phyloP scores from a whole-genome alignment of 768 basidiomycete genomes.

The Serendipita sp. region DNA sequence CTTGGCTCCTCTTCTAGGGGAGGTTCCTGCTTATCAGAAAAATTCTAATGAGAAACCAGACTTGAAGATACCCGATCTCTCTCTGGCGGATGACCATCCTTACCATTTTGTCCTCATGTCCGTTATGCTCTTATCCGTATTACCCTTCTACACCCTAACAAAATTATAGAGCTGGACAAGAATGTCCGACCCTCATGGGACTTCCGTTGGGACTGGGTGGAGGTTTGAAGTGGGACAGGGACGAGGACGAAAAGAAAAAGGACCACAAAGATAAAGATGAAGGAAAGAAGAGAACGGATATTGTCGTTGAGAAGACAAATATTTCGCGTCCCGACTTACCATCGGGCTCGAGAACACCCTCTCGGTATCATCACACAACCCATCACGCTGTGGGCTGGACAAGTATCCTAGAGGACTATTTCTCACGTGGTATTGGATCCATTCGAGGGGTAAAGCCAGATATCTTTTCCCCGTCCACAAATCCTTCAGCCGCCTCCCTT shows the following conservation, averaged over 20 bases:
- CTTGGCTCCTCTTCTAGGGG: slow-evolving; percentile 51
- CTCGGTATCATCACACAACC: slow-evolving; percentile 19
- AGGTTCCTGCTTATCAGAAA: slow-evolving; percentile 30
- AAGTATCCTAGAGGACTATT: slow-evolving; percentile 56
- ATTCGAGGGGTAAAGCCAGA: slow-evolving; percentile 12
- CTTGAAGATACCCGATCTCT: slow-evolving; percentile 30
- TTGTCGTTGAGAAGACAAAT: slow-evolving; percentile 21
- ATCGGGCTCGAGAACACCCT: slow-evolving; percentile 17
- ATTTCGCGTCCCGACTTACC: slow-evolving; percentile 16
- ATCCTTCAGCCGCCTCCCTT: background rate
- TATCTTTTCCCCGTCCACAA: background rate
- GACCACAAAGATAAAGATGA: slow-evolving; percentile 18
- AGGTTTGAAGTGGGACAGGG: slow-evolving; percentile 34
- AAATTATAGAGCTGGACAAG: slow-evolving; percentile 43
- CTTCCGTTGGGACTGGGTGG: slow-evolving; percentile 67
- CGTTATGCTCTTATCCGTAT: slow-evolving; percentile 15
- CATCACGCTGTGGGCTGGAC: slow-evolving; percentile 45
- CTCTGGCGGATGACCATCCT: slow-evolving; percentile 39
- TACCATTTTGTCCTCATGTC: slow-evolving; percentile 70
- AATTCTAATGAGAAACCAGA: slow-evolving; percentile 11
- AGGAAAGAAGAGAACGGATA: slow-evolving; percentile 27
- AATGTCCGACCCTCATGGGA: slow-evolving; percentile 59
- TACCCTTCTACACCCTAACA: background rate
- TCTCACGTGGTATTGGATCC: slow-evolving; percentile 27
- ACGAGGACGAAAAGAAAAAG: slow-evolving; percentile 24